Evolutionary conservation across 2,329 filamentous ascomycete genomes (phyloP), one percentile per base, ranked within the genome.

Genomic region (Trichoderma sp.): DNA sequence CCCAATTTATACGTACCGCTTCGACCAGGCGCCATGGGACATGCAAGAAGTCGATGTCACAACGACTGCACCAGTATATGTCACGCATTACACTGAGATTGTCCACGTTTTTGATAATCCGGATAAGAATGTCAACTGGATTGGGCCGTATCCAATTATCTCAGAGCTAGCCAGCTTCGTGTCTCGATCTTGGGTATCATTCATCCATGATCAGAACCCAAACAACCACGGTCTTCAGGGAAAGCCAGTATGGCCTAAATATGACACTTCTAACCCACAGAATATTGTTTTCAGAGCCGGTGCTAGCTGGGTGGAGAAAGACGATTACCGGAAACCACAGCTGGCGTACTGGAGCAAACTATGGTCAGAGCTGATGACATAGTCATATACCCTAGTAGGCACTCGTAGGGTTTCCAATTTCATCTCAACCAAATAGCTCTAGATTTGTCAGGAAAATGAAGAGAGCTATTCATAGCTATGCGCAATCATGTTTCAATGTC

Each of bases 101-200:
- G 65, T 68, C 8, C 65, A 68, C 32, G 65, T 68, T 30, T 68
- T 68, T n/a, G 65, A 68, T 58, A 68, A 68, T 34, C 65, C 65
- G n/a, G 65, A 68, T 26, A 68, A 68, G 8, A 68, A 68, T 15
- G 65, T 68, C 65, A 68, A 68, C 36, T 68, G 53, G 53, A 68
- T 68, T 32, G 65, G 65, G 12, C 65, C 65, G 7, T 68, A 68
- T 68, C 65, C 65, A 18, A 68, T 68, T 34, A 58, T 68, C 34
- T 68, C 65, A 14, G 47, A 68, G 12, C 9, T 68, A 28, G 65
- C 65, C 56, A 47, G 28, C 6, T 68, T 60, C 6, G 65, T 68
- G 26, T 68, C 65, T 14, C 65, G 65, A 7, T 32, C 53, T 60
- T 68, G 65, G 65, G 32, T 68, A 26, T 60, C 65, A 2, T 68